Base-by-base conservation (phyloP, 1,139 yeast species). In the Magnusiomyces fungicola region DNA sequence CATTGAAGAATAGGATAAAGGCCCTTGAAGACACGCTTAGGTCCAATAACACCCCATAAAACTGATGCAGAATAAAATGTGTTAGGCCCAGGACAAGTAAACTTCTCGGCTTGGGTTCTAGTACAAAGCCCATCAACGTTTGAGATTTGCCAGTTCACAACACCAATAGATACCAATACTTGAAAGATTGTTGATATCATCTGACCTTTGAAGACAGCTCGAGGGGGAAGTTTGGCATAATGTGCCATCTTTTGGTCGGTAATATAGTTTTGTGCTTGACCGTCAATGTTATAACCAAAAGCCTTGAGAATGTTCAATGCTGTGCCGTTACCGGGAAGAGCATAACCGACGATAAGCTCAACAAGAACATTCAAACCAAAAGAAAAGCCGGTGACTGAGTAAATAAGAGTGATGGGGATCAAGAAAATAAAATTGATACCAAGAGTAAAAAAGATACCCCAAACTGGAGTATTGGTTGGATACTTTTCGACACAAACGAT, bases 41-140 rank as follows among this genome's bases (percentile, higher is more conserved):
- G 86, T 27, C 83, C 85, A 58, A 80, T 78, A 48, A 74, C 75
- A 55, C 84, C 84, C 76, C 77, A 78, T 41, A 75, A 63, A n/a
- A 76, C 74, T 23, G 78, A 71, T 21, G 55, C 51, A n/a, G 55
- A 45, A 24, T 43, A 52, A 29, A 52, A 52, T n/a, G 51, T 50
- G 41, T 52, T 48, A n/a, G 81, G 71, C 46, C 75, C 56, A 25
- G 61, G 65, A 51, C 70, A 66, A 22, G 60, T 62, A 53, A 66
- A 66, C 53, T 61, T 58, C 42, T 54, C 56, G 7, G 60, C 47
- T 51, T 78, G 78, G 30, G 60, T 57, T 16, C 70, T 64, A 2
- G 64, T 62, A 64, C 86, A 81, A 55, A 76, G 67, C 46, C 71
- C 75, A n/a, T 66, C 61, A 51, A 78, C 67, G 51, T 70, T 70